phyloP scores from a whole-genome alignment of 192 early-diverging fungal species.

The Gonapodya sp. region DNA sequence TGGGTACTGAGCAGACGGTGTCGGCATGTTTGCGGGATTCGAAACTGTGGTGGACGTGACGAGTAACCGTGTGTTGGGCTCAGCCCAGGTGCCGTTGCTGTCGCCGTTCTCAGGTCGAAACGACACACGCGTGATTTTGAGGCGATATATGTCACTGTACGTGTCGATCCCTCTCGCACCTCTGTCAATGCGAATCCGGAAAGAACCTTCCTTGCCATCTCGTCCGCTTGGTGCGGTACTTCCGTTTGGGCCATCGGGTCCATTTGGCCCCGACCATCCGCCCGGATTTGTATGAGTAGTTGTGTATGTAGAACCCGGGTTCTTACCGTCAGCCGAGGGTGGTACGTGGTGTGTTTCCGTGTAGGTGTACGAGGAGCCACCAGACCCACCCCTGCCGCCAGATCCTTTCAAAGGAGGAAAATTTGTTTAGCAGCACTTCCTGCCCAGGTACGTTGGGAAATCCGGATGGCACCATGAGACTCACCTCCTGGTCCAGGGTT shows the following conservation, averaged over 20 bases:
- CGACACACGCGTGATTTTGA: no score
- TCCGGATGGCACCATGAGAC: not conserved
- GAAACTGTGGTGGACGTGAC: not conserved
- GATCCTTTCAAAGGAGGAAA: no score
- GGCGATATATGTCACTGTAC: not conserved
- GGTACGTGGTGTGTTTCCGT: not conserved
- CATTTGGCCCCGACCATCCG: not conserved
- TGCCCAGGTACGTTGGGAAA: not conserved
- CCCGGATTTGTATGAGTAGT: not conserved
- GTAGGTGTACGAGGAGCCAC: not conserved
- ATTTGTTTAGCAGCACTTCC: no score
- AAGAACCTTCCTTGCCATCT: not conserved
- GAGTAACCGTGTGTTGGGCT: not conserved
- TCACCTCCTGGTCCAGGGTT: not conserved
- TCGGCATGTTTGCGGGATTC: not conserved
- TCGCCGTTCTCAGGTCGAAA: not conserved
- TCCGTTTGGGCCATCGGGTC: not conserved
- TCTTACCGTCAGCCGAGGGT: no score
- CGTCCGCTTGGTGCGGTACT: not conserved
- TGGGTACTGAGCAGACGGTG: not conserved
- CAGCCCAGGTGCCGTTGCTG: not conserved
- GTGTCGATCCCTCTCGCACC: no score
- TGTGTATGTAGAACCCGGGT: no score
- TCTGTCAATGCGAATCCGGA: not conserved
- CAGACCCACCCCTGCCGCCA: not conserved